These are phyloP conservation scores for Erodium texanum DNA, from an alignment of 441 rosid species.

Conservation along the genomic window DNA sequence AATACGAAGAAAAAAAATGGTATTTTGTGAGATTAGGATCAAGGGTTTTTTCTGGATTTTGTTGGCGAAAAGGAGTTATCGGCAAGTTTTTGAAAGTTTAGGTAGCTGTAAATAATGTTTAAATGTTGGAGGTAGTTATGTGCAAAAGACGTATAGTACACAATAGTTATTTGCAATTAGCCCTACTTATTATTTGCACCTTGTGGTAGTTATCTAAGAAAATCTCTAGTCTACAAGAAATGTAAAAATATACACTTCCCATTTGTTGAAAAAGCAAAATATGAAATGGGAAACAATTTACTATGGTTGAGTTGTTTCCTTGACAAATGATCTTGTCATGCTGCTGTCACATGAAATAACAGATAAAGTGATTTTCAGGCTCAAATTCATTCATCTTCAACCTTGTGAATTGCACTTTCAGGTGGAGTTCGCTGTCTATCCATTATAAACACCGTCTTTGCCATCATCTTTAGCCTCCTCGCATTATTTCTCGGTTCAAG, in stretches of 20 bases:
- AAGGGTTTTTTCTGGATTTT: too few relatives aligned
- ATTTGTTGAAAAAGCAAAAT: background rate
- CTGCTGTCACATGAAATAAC: background rate
- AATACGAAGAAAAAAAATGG: too few relatives aligned
- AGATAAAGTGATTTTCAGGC: background rate
- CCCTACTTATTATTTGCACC: too few relatives aligned
- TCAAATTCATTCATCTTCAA: too few relatives aligned
- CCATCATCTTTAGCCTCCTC: conserved; percentile 59
- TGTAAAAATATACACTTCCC: background rate
- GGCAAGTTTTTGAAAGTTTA: too few relatives aligned
- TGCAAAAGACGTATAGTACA: too few relatives aligned
- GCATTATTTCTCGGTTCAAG: conserved; percentile 82
- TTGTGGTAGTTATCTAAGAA: background rate
- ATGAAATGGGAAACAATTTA: background rate
- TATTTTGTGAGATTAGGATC: too few relatives aligned
- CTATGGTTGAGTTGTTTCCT: background rate
- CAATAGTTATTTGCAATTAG: too few relatives aligned
- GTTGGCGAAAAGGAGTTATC: too few relatives aligned
- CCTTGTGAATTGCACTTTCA: conserved; percentile 13
- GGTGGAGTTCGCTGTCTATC: conserved; percentile 87
- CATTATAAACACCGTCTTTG: conserved; percentile 56
- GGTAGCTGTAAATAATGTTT: too few relatives aligned
- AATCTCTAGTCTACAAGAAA: background rate
- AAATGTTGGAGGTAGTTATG: too few relatives aligned
- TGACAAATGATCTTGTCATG: background rate